These are phyloP conservation scores for Dactylis glomerata DNA, from an alignment of 176 grass and related monocot genomes.

Conservation along the genomic window DNA sequence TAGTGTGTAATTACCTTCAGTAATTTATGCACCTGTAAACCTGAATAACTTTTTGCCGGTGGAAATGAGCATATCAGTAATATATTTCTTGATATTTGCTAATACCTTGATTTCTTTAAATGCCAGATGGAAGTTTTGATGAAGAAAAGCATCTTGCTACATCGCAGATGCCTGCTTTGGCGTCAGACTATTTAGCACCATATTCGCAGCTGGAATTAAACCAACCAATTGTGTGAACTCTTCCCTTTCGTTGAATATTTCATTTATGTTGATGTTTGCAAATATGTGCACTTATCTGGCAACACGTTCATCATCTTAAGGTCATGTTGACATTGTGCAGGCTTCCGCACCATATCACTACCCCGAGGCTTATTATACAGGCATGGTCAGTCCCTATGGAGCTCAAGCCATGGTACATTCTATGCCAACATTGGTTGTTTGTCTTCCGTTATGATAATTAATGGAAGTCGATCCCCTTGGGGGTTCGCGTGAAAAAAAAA, in stretches of 20 bases:
- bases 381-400: constrained; percentile 70
- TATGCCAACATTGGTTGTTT: too few species aligned
- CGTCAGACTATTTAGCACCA: constrained; percentile 64
- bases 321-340: constrained; percentile 51
- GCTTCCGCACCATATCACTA: constrained; percentile 77
- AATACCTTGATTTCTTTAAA: constrained; percentile 10
- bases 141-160: constrained; percentile 53
- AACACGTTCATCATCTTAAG: constrained; percentile 1
- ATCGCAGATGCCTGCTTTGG: constrained; percentile 46
- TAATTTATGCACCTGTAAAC: neutral
- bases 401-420: constrained; percentile 70
- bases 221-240: constrained; percentile 66
- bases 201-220: constrained; percentile 79
- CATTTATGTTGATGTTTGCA: neutral
- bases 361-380: constrained; percentile 76
- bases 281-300: neutral
- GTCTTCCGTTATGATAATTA: too few species aligned
- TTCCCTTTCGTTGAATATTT: constrained; percentile 8
- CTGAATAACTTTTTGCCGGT: neutral
- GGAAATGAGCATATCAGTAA: neutral
- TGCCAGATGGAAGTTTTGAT: constrained; percentile 51
- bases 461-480: too few species aligned
- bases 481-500: too few species aligned
- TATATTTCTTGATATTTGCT: neutral
- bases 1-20: neutral